A percentile compares a stretch with the other conserved stretches of the same genome.
These are phyloP conservation scores for Pelargonium cotyledonis DNA, from an alignment of 441 rosid genomes.

Conservation along the genomic window DNA sequence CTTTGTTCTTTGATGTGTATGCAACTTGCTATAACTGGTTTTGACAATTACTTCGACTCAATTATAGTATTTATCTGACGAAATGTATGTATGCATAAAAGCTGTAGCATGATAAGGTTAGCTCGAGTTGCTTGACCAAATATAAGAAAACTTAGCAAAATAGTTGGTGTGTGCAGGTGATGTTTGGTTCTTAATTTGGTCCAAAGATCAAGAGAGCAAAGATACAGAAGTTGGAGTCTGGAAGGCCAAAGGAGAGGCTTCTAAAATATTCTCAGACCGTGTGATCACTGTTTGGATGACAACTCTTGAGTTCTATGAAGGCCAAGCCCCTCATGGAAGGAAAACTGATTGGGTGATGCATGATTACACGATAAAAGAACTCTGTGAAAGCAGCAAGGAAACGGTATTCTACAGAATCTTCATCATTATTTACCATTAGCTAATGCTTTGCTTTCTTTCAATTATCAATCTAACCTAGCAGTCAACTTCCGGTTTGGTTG, in stretches of 20 bases:
- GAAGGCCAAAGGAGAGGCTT: slow-evolving; percentile 39
- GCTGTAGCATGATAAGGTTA: not conserved
- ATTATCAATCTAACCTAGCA: slow-evolving; percentile 19
- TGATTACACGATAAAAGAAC: slow-evolving; percentile 31
- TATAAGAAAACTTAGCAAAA: not conserved
- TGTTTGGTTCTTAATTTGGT: slow-evolving; percentile 37
- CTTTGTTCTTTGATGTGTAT: no score
- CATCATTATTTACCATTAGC: slow-evolving; percentile 5
- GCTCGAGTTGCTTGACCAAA: not conserved
- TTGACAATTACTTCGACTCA: no score
- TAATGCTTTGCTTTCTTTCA: slow-evolving; percentile 16
- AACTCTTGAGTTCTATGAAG: slow-evolving; percentile 31
- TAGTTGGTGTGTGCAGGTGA: slow-evolving; percentile 24
- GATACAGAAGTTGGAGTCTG: slow-evolving; percentile 30
- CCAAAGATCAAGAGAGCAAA: slow-evolving; percentile 18
- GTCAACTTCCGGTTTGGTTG: slow-evolving; percentile 26
- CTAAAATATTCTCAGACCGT: slow-evolving; percentile 28
- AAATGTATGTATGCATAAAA: not conserved
- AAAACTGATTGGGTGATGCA: slow-evolving; percentile 50
- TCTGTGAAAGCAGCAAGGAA: slow-evolving; percentile 20
- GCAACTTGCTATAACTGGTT: no score
- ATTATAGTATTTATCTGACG: not conserved
- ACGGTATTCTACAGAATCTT: slow-evolving; percentile 28
- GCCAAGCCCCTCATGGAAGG: slow-evolving; percentile 21
- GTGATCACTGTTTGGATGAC: slow-evolving; percentile 43